Base-by-base conservation (phyloP, 2,329 filamentous ascomycete species). In the Monilinia aucupariae region DNA sequence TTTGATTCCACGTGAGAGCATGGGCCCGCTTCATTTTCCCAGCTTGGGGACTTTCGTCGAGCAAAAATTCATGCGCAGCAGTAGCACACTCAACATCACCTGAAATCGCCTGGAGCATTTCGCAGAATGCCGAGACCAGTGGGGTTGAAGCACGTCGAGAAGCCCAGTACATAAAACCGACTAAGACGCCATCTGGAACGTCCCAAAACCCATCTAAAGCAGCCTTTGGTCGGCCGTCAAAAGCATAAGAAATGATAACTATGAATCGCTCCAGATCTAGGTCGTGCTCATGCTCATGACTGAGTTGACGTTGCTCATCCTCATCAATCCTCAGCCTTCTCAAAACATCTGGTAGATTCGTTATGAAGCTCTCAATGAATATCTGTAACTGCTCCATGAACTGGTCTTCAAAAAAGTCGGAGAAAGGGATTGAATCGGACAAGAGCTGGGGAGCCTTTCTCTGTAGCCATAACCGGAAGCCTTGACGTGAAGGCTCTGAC, bases 81-180 rank as follows among this genome's bases (percentile, higher is more conserved):
- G 88, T 87, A 34, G 94, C 93, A 70, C 91, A 94, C 60, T 90
- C 85, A 61, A 91, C 85, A 59, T 91, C 91, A 59, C 88, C 86
- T 0, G 94, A 91, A 54, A 99, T 87, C 1, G 92, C 89, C 71
- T 92, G 90, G 20, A 99, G 80, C 86, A 99, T 93, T 73, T 97
- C 93, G 75, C 94, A 99, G 70, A 97, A 99, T 15, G 93, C 92
- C 65, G 91, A 94, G 64, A 96, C 92, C 30, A 96, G 83, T n/a
- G 94, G 94, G 0, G 96, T 97, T 0, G 96, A 96, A 65, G 96
- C 92, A 70, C 94, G 84, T 69, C 91, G 88, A 4, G 94, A 96
- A n/a, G 92, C 90, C 94, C 94, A 99, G 67, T 96, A 90, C 74
- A 99, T 82, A 73, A 99, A 99, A 0, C 94, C 94, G 66, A 92